Conservation (phyloP, 139 green algal genomes). For the Chlamydomonas sp. region DNA sequence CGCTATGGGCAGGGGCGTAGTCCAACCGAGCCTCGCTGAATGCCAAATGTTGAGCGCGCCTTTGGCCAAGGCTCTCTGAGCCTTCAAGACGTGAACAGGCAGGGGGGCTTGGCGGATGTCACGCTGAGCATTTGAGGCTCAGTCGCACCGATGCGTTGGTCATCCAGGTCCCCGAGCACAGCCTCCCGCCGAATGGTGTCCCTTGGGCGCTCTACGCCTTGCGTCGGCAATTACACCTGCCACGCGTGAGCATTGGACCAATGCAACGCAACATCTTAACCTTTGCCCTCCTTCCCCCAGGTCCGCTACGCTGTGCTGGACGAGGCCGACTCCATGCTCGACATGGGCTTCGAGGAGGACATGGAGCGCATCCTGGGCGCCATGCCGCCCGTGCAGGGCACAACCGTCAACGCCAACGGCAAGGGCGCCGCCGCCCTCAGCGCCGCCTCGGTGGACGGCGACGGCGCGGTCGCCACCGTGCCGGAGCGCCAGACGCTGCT, state of each 20-base stretch:
- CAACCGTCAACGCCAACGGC: no score
- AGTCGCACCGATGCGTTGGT: no score
- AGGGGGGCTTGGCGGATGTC: not conserved
- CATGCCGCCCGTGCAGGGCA: not conserved
- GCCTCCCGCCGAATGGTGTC: no score
- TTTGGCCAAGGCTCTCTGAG: no score
- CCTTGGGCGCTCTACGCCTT: no score
- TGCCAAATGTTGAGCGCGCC: not conserved
- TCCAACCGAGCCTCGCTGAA: not conserved
- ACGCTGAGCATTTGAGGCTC: no score
- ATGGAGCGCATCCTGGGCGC: conserved; percentile 81
- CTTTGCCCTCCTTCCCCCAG: conserved; percentile 30
- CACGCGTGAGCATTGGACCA: no score
- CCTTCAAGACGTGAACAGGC: not conserved
- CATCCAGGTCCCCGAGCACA: no score
- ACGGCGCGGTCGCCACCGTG: conserved; percentile 33
- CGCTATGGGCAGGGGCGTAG: not conserved
- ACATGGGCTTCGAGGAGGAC: conserved; percentile 98
- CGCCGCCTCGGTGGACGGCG: no score
- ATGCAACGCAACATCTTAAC: no score
- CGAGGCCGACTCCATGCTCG: conserved; percentile 98
- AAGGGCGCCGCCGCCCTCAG: no score
- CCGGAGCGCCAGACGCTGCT: conserved; percentile 93
- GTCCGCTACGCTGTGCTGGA: conserved; percentile 94
- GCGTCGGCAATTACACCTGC: no score